Percentiles rank a stretch among this genome's conserved stretches.
These are phyloP conservation scores for Linderina pennispora DNA, from an alignment of 192 early-diverging fungal species.

Conservation along the genomic window DNA sequence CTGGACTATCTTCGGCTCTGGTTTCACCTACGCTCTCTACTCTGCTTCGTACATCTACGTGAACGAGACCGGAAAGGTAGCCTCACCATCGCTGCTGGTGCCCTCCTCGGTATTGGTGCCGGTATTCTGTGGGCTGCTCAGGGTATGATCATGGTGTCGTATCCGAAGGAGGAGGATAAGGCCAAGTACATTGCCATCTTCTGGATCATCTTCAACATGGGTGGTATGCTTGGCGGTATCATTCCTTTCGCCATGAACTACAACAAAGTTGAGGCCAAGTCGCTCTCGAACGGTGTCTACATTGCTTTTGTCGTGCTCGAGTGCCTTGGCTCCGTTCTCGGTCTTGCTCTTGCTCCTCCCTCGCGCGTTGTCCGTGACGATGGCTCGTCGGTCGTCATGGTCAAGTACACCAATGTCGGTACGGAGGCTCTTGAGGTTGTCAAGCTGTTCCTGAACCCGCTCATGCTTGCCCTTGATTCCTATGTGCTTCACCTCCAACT, in stretches of 20 bases:
- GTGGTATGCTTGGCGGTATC: constrained; percentile 72
- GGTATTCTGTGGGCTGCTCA: constrained; percentile 76
- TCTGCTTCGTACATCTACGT: constrained; percentile 65
- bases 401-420: constrained; percentile 62
- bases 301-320: constrained; percentile 79
- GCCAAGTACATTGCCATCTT: constrained; percentile 76
- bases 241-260: constrained; percentile 69
- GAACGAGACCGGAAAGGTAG: constrained; percentile 52
- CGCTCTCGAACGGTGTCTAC: constrained; percentile 61
- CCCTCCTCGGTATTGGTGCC: constrained; percentile 75
- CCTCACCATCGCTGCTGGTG: constrained; percentile 71
- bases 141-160: constrained; percentile 80
- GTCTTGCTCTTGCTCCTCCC: constrained; percentile 58
- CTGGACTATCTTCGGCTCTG: constrained; percentile 60
- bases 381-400: constrained; percentile 63
- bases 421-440: constrained; percentile 48
- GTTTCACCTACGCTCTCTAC: constrained; percentile 68
- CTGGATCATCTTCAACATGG: constrained; percentile 86
- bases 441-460: constrained; percentile 55
- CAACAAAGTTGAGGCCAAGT: constrained; percentile 38
- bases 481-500: constrained; percentile 74
- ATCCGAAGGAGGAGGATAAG: constrained; percentile 76
- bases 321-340: constrained; percentile 55
- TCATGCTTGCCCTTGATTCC: constrained; percentile 63
- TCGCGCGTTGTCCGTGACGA: constrained; percentile 60